These are phyloP conservation scores for Fusarium equiseti DNA, from an alignment of 2,329 filamentous ascomycete genomes.

Conservation along the genomic window DNA sequence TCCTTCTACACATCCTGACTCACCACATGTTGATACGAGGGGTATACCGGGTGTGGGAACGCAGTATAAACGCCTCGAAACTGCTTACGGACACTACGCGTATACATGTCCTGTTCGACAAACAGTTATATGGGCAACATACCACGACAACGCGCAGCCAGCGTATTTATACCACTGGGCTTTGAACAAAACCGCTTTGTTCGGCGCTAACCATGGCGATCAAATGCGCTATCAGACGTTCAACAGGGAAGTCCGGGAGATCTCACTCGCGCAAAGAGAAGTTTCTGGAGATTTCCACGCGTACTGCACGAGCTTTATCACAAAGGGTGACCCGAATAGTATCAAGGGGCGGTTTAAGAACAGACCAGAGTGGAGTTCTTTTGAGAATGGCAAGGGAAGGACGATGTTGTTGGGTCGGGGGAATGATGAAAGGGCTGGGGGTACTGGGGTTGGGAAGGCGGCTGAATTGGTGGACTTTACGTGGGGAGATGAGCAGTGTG, in stretches of 20 bases:
- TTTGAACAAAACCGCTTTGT: conserved; percentile 44
- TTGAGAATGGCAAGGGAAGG: conserved; percentile 43
- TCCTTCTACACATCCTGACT: conserved; percentile 29
- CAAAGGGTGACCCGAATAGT: conserved; percentile 37
- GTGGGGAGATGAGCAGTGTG: conserved; percentile 59
- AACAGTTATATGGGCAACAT: conserved; percentile 42
- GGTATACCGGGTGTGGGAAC: conserved; percentile 29
- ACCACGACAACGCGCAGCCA: conserved; percentile 37
- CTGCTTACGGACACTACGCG: conserved; percentile 43
- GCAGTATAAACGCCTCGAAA: conserved; percentile 39
- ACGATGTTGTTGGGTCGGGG: conserved; percentile 61
- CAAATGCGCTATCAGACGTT: conserved; percentile 54
- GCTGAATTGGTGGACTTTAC: conserved; percentile 56
- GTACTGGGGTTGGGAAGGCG: conserved; percentile 51
- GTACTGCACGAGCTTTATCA: conserved; percentile 43
- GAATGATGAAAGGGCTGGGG: conserved; percentile 62
- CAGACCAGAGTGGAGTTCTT: conserved; percentile 44
- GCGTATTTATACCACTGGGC: conserved; percentile 51
- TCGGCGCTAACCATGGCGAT: conserved; percentile 44
- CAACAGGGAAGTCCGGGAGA: conserved; percentile 52
- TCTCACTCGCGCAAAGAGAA: conserved; percentile 50
- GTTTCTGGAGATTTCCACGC: conserved; percentile 39
- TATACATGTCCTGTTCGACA: conserved; percentile 43
- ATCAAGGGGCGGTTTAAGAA: conserved; percentile 40
- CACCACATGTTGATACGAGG: conserved; percentile 34